phyloP scores from a whole-genome alignment of 257 asterid species.

The Solanum phureja region DNA sequence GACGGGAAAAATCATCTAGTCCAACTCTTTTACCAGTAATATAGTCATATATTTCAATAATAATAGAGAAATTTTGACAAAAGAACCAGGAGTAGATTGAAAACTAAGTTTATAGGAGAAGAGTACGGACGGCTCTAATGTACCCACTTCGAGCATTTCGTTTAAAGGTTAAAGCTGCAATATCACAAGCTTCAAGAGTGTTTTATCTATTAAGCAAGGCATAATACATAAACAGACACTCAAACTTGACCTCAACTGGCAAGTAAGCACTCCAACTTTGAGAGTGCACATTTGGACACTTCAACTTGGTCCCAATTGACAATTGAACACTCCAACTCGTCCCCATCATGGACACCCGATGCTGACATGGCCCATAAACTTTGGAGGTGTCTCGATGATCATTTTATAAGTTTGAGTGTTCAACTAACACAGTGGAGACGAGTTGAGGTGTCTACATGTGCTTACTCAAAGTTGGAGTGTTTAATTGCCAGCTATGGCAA shows the following conservation, averaged over 20 bases:
- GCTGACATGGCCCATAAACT: neutral
- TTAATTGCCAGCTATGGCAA: neutral
- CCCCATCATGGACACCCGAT: neutral
- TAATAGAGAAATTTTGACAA: neutral
- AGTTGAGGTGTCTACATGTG: neutral
- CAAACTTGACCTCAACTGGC: neutral
- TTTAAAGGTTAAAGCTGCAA: neutral
- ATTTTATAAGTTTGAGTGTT: neutral
- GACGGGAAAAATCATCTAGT: neutral
- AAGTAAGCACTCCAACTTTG: neutral
- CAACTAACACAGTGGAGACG: neutral
- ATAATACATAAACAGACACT: neutral
- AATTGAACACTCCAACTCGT: neutral
- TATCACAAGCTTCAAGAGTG: neutral
- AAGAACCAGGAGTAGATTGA: neutral
- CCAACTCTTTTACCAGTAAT: neutral
- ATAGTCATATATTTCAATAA: neutral
- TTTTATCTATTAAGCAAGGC: neutral
- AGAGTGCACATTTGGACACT: neutral
- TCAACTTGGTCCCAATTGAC: neutral
- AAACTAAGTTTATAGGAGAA: no score
- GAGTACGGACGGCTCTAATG: neutral
- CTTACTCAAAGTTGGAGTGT: neutral
- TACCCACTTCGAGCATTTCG: neutral
- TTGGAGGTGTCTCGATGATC: neutral